These are phyloP conservation scores for Pseudonectria foliicola DNA, from an alignment of 2,329 filamentous ascomycete species.

Conservation along the genomic window DNA sequence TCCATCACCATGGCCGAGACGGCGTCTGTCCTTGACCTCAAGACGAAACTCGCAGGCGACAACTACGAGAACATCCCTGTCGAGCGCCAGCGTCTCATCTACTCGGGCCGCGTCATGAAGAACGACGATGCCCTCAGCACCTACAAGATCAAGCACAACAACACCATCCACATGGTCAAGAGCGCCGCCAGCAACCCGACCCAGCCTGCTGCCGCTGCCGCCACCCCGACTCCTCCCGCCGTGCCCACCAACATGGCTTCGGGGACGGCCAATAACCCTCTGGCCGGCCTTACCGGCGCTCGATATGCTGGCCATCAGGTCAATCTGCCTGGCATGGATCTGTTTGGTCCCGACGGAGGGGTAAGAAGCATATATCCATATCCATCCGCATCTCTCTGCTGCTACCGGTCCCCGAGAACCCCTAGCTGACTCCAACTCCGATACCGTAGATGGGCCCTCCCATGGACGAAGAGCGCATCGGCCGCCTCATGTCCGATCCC, in stretches of 20 bases:
- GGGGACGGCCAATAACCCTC: slow-evolving; percentile 77
- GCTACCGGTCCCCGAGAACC: too few species aligned
- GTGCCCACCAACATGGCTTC: slow-evolving; percentile 71
- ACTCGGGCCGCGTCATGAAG: slow-evolving; percentile 94
- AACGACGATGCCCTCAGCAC: slow-evolving; percentile 77
- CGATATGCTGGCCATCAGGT: slow-evolving; percentile 82
- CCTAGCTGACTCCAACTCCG: slow-evolving; percentile 4
- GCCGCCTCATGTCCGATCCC: slow-evolving; percentile 81
- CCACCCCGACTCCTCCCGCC: slow-evolving; percentile 37
- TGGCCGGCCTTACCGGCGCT: slow-evolving; percentile 86
- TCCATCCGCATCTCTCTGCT: too few species aligned
- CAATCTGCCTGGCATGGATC: slow-evolving; percentile 75
- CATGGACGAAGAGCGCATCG: slow-evolving; percentile 70
- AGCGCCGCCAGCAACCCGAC: slow-evolving; percentile 79
- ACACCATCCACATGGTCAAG: slow-evolving; percentile 95
- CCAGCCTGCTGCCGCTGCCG: slow-evolving; percentile 33
- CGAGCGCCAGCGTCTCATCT: slow-evolving; percentile 90
- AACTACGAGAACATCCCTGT: slow-evolving; percentile 83
- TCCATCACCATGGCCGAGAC: slow-evolving; percentile 71
- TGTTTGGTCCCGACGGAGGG: slow-evolving; percentile 91
- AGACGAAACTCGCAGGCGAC: slow-evolving; percentile 72
- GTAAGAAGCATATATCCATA: slow-evolving; percentile 60
- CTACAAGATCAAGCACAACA: slow-evolving; percentile 93
- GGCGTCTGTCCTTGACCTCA: slow-evolving; percentile 77
- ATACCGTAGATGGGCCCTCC: slow-evolving; percentile 78